phyloP scores from a whole-genome alignment of 2,329 filamentous ascomycete species.

The Fusarium ramigenum region DNA sequence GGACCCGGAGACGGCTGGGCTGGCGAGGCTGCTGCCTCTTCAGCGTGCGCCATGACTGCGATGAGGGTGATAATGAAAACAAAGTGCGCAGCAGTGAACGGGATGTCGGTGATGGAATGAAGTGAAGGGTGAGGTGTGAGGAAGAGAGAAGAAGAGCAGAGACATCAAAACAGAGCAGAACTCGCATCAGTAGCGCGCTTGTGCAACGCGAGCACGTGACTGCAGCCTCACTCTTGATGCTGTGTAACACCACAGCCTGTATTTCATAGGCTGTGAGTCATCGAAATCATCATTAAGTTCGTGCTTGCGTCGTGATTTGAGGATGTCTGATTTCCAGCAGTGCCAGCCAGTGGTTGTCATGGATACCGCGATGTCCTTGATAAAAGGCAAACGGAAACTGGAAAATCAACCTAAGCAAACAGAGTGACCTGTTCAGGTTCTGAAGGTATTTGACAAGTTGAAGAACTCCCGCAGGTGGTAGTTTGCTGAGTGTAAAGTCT shows the following conservation, averaged over 20 bases:
- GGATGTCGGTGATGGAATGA: not conserved
- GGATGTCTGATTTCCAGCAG: not conserved
- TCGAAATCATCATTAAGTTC: not conserved
- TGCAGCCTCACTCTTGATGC: not conserved
- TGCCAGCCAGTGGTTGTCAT: not conserved
- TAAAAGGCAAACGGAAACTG: not conserved
- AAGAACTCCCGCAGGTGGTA: too few relatives aligned
- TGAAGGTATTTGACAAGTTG: not conserved
- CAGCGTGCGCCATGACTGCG: not conserved
- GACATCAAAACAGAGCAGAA: not conserved
- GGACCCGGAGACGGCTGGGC: not conserved
- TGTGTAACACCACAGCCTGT: not conserved
- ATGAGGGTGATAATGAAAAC: rapidly evolving
- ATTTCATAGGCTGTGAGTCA: not conserved
- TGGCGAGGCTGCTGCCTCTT: not conserved
- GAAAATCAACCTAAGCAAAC: not conserved
- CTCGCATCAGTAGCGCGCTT: not conserved
- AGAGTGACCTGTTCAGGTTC: rapidly evolving
- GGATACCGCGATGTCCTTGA: not conserved
- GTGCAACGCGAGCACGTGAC: not conserved
- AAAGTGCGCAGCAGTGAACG: not conserved
- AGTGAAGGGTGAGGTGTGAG: not conserved
- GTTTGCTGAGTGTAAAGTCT: not conserved
- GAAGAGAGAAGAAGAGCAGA: not conserved
- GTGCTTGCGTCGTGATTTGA: not conserved